These are phyloP conservation scores for Lentinus brumalis DNA, from an alignment of 768 basidiomycete genomes.

Conservation along the genomic window DNA sequence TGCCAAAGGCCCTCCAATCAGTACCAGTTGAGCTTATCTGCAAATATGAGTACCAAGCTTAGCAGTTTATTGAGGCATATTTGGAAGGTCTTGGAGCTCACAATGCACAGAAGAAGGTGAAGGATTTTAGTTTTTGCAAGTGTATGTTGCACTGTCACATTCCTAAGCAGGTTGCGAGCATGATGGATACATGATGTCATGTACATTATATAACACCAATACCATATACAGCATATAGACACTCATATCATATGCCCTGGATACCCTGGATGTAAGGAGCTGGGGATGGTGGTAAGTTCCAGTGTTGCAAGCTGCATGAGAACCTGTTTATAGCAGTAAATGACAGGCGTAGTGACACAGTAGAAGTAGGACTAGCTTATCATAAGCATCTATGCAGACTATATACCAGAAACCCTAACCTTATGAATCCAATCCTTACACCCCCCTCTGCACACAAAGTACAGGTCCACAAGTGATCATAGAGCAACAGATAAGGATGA, in stretches of 20 bases:
- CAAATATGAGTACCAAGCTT: conserved; percentile 37
- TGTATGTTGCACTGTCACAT: conserved; percentile 30
- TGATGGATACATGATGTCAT: background rate
- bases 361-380: too few species aligned
- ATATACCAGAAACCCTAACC: too few species aligned
- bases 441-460: too few species aligned
- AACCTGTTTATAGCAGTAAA: too few species aligned
- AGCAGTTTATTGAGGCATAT: conserved; percentile 39
- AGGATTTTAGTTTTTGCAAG: conserved; percentile 34
- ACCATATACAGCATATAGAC: background rate
- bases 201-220: background rate
- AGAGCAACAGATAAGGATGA: too few species aligned
- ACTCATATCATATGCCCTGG: background rate
- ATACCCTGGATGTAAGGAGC: too few species aligned
- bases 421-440: too few species aligned
- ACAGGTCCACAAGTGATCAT: too few species aligned
- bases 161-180: conserved; percentile 11
- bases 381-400: too few species aligned
- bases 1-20: conserved; percentile 25
- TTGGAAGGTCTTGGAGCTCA: conserved; percentile 25
- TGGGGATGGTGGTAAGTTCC: too few species aligned
- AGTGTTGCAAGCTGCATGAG: too few species aligned
- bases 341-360: too few species aligned
- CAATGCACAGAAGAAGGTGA: conserved; percentile 35
- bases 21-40: conserved; percentile 25